Conservation (phyloP, 768 basidiomycete species). For the Suillus clintonianus region DNA sequence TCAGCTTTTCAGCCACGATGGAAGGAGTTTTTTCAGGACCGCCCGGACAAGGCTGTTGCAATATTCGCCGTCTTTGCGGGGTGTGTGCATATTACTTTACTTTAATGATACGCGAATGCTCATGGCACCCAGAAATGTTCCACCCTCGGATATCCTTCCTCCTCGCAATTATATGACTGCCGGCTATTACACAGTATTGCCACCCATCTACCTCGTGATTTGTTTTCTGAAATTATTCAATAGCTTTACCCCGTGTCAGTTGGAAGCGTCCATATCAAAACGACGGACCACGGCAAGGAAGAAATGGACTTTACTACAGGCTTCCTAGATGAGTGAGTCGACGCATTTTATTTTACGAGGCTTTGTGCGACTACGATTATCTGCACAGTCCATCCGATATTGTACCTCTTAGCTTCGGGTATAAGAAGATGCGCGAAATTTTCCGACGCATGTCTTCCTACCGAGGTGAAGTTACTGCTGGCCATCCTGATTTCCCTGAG, state of each 20-base stretch:
- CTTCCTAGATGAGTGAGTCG: slow-evolving; percentile 44
- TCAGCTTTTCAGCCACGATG: slow-evolving; percentile 50
- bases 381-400: slow-evolving; percentile 25
- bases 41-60: slow-evolving; percentile 41
- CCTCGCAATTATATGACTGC: slow-evolving; percentile 15
- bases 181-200: slow-evolving; percentile 33
- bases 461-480: slow-evolving; percentile 34
- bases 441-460: slow-evolving; percentile 43
- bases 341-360: background rate
- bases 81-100: slow-evolving; percentile 23
- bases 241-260: slow-evolving; percentile 45
- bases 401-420: slow-evolving; percentile 25
- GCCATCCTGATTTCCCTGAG: slow-evolving; percentile 22
- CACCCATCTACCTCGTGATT: background rate
- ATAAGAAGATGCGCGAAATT: slow-evolving; percentile 29
- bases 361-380: background rate
- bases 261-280: slow-evolving; percentile 50
- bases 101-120: background rate
- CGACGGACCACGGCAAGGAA: slow-evolving; percentile 41
- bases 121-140: background rate
- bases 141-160: background rate
- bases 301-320: slow-evolving; percentile 46
- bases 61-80: slow-evolving; percentile 43
- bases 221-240: background rate
- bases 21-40: too few species aligned